Conservation (phyloP, 805 yeast species). For the Scheffersomyces ergatensis region DNA sequence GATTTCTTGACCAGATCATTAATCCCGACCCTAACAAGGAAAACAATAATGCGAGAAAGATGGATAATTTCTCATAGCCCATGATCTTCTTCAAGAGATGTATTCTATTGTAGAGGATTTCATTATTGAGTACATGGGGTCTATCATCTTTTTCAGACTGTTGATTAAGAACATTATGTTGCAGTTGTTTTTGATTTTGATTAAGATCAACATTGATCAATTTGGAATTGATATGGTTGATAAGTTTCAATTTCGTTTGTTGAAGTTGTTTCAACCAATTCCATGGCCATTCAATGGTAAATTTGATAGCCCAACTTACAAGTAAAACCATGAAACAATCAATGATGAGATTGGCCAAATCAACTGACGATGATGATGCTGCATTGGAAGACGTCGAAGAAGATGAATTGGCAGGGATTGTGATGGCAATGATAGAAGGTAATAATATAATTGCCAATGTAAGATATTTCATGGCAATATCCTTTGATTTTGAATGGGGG, state of each 20-base stretch:
- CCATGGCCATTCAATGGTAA: slow-evolving; percentile 42
- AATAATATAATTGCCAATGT: slow-evolving; percentile 18
- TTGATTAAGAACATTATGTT: too few species aligned
- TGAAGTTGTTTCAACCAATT: slow-evolving; percentile 30
- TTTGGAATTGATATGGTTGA: slow-evolving; percentile 13
- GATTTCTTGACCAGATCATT: slow-evolving; percentile 25
- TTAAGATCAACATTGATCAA: slow-evolving; percentile 5
- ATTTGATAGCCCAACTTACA: slow-evolving; percentile 32
- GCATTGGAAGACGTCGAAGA: too few species aligned
- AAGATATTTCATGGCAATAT: slow-evolving; percentile 12
- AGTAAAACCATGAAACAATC: slow-evolving; percentile 28
- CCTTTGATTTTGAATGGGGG: slow-evolving; percentile 1
- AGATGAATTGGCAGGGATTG: slow-evolving; percentile 16
- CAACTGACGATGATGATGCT: slow-evolving; percentile 9
- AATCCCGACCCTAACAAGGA: slow-evolving; percentile 23
- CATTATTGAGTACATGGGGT: neutral
- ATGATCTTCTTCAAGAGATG: slow-evolving; percentile 2
- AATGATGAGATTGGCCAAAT: slow-evolving; percentile 24
- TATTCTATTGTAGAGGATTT: neutral
- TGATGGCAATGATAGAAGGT: slow-evolving; percentile 25
- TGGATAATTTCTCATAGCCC: slow-evolving; percentile 4
- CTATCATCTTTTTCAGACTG: neutral
- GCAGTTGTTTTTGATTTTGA: slow-evolving; percentile 1
- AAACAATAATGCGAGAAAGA: slow-evolving; percentile 7
- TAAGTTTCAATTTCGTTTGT: slow-evolving; percentile 10